A percentile compares a stretch with the other conserved stretches of the same genome.
Conservation (phyloP, 1,284 basidiomycete species). For the Pseudozyma pruni region DNA sequence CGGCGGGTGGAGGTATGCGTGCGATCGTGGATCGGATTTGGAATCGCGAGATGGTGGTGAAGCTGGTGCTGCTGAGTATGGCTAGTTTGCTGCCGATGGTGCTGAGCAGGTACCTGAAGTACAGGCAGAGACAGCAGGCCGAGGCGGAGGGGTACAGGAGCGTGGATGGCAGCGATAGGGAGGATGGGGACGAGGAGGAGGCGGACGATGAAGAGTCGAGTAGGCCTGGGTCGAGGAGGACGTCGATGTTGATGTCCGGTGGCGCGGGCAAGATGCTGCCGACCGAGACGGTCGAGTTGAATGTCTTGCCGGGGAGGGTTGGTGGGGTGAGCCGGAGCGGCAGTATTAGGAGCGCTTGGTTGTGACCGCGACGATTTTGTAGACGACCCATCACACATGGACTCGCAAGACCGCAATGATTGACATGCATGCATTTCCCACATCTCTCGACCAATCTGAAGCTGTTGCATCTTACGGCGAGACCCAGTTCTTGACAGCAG, state of each 20-base stretch:
- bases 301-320: constrained; percentile 1
- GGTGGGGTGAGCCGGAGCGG: constrained; percentile 4
- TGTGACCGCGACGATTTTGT: background rate
- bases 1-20: constrained; percentile 51
- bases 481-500: constrained; percentile 50
- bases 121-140: constrained; percentile 19
- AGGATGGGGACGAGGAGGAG: constrained; percentile 3
- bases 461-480: constrained; percentile 9
- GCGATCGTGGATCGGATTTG: constrained; percentile 57
- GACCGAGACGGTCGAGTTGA: constrained; percentile 17
- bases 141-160: constrained; percentile 25
- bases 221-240: constrained; percentile 18
- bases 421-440: background rate
- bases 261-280: constrained; percentile 10
- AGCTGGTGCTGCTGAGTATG: constrained; percentile 52
- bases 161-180: constrained; percentile 4
- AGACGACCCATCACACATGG: background rate
- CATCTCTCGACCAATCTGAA: background rate
- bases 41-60: constrained; percentile 60
- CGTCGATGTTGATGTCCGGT: constrained; percentile 8
- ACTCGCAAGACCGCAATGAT: too few relatives aligned
- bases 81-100: constrained; percentile 57
- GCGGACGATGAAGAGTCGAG: constrained; percentile 36
- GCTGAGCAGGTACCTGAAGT: constrained; percentile 47
- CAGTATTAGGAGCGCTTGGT: constrained; percentile 28